Percentiles rank a stretch among this genome's conserved stretches.
phyloP scores from a whole-genome alignment of 352 stramenopile species.

The Blastocystis sp. region DNA sequence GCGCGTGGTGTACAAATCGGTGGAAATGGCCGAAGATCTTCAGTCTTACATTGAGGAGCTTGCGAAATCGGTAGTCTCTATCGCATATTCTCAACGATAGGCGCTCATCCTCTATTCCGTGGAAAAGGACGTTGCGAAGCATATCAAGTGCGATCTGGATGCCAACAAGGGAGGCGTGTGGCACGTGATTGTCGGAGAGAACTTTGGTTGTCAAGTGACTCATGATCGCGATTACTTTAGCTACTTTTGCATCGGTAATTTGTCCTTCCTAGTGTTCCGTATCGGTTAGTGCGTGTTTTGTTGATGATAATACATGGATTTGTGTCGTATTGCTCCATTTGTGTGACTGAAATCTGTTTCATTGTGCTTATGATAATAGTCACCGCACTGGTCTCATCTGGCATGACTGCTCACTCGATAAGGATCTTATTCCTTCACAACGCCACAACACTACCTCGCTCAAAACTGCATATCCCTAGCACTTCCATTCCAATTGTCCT shows the following conservation, averaged over 20 bases:
- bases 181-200: constrained; percentile 44
- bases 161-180: neutral
- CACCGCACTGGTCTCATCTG: too few species aligned
- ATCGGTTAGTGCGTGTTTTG: constrained; percentile 43
- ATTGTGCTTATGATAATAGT: too few species aligned
- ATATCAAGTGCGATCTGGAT: constrained; percentile 20
- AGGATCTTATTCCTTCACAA: too few species aligned
- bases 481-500: too few species aligned
- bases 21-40: constrained; percentile 3
- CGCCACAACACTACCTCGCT: too few species aligned
- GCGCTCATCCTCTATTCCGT: neutral
- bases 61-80: neutral
- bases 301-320: too few species aligned
- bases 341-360: too few species aligned
- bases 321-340: too few species aligned
- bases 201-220: constrained; percentile 33
- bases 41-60: neutral
- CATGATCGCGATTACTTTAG: constrained; percentile 31
- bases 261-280: constrained; percentile 42
- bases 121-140: constrained; percentile 25
- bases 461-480: too few species aligned
- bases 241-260: constrained; percentile 27
- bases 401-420: too few species aligned
- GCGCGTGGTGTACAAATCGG: constrained; percentile 1
- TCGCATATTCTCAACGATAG: neutral